Percentiles rank a stretch among this genome's conserved stretches.
Evolutionary conservation across 2,329 filamentous ascomycete species (phyloP).

Genomic region (Chaetothyriales sp.): DNA sequence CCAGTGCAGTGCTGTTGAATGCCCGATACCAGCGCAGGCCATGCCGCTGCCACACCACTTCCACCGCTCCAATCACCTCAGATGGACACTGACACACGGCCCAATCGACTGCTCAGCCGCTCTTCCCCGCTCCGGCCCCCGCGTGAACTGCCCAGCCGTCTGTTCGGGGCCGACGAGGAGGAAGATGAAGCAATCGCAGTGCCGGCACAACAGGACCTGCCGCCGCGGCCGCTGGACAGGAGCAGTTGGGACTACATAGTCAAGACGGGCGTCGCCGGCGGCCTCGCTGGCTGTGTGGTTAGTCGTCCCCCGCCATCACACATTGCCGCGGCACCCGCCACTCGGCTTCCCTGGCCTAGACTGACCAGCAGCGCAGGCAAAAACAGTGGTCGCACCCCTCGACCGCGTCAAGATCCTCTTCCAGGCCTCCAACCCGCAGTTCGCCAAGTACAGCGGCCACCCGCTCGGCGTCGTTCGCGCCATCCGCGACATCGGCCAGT

Average conservation of each 20-base stretch:
- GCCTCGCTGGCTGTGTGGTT: slow-evolving; percentile 83
- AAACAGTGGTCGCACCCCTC: slow-evolving; percentile 87
- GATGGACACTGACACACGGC: slow-evolving; percentile 34
- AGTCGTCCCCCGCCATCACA: slow-evolving; percentile 21
- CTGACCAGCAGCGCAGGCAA: slow-evolving; percentile 47
- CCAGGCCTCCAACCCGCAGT: slow-evolving; percentile 86
- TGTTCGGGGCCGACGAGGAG: slow-evolving; percentile 38
- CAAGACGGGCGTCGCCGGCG: slow-evolving; percentile 73
- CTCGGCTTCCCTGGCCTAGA: slow-evolving; percentile 9
- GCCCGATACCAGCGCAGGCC: slow-evolving; percentile 34
- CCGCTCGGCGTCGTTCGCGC: slow-evolving; percentile 75
- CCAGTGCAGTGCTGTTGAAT: neutral
- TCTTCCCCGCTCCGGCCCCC: slow-evolving; percentile 6
- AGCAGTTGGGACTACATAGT: slow-evolving; percentile 72
- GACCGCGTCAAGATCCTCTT: slow-evolving; percentile 98
- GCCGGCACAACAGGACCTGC: slow-evolving; percentile 23
- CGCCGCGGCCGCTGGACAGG: slow-evolving; percentile 39
- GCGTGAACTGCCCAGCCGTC: slow-evolving; percentile 7
- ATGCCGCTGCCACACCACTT: slow-evolving; percentile 31
- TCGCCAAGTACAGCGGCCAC: slow-evolving; percentile 79
- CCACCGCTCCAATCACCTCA: slow-evolving; percentile 29
- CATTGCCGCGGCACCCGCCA: too few relatives aligned
- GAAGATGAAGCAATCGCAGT: slow-evolving; percentile 29
- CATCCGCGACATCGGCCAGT: slow-evolving; percentile 66
- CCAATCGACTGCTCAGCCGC: slow-evolving; percentile 21